phyloP scores from a whole-genome alignment of 441 rosid species.

The Jatropha podagrica region DNA sequence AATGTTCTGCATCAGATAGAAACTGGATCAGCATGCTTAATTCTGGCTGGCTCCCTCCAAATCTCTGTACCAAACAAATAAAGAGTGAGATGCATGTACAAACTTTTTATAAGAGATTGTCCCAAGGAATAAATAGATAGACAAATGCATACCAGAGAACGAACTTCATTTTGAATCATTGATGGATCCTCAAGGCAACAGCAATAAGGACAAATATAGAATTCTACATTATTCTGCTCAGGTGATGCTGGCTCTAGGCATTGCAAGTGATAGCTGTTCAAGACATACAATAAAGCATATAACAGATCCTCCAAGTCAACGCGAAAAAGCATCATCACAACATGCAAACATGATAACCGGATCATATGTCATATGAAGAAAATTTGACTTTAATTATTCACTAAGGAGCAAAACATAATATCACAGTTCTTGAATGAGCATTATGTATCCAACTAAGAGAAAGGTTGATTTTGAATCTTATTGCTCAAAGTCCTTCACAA shows the following conservation, averaged over 20 bases:
- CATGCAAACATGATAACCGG: background rate
- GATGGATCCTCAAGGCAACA: constrained; percentile 31
- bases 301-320: background rate
- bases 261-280: constrained; percentile 61
- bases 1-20: constrained; percentile 41
- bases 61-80: constrained; percentile 35
- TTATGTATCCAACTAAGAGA: background rate
- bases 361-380: background rate
- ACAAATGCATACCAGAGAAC: constrained; percentile 39
- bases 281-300: background rate
- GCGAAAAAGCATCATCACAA: background rate
- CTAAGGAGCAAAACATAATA: background rate
- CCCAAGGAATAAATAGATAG: background rate
- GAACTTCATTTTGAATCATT: constrained; percentile 27
- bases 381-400: background rate
- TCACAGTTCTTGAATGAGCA: background rate
- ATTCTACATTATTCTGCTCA: constrained; percentile 25
- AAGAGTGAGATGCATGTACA: constrained; percentile 21
- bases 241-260: constrained; percentile 38
- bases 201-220: constrained; percentile 51
- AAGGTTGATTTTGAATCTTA: background rate
- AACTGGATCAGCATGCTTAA: constrained; percentile 40
- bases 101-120: constrained; percentile 8
- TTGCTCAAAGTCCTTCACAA: constrained; percentile 7
- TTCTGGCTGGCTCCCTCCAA: constrained; percentile 38